Evolutionary conservation across 1,139 yeast genomes (phyloP), one percentile per base, ranked within the genome.

Genomic region (Scheffersomyces illinoinensis): DNA sequence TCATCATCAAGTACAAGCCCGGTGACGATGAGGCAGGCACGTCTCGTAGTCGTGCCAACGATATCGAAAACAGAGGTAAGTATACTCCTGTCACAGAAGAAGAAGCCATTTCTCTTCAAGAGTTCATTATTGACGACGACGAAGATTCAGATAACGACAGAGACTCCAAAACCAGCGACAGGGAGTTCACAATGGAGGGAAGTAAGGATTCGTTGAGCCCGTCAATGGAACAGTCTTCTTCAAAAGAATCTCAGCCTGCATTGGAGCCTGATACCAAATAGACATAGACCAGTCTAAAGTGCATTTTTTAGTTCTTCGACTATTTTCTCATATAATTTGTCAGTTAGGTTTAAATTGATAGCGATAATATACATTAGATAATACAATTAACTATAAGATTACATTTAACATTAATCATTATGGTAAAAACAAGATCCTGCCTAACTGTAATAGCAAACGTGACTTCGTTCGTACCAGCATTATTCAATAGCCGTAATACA

Each of bases 1-100:
- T 83, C 54, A 88, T 90, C 17, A 77, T 91, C 43, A 76, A 76
- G 57, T 81, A 76, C 67, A 88, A 86, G 67, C 84, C 86, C 2
- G 59, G 53, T 8, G 67, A 62, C 50, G 53, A 50, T 52, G 52
- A n/a, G 19, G 21, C 51, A 14, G 51, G 51, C 26, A 14, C 51
- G 20, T 20, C 51, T 56, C 10, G 50, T 24, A 24, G 39, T 12
- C 52, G 12, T 10, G 43, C 52, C 17, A 52, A 23, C 10, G 57
- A 53, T 3, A 19, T 51, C 14, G 55, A 53, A 14, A 55, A 54
- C 23, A 47, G 46, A 23, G 50, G 56, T 24, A 59, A 59, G 39
- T 59, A 57, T 20, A 58, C 56, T 1, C 59, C 56, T 19, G 51
- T 59, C n/a, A 56, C 57, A 10, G 57, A 54, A 17, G 60, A 65